Base-by-base conservation (phyloP, 495 filamentous ascomycete genomes). In the Astrothelium macrocarpum region DNA sequence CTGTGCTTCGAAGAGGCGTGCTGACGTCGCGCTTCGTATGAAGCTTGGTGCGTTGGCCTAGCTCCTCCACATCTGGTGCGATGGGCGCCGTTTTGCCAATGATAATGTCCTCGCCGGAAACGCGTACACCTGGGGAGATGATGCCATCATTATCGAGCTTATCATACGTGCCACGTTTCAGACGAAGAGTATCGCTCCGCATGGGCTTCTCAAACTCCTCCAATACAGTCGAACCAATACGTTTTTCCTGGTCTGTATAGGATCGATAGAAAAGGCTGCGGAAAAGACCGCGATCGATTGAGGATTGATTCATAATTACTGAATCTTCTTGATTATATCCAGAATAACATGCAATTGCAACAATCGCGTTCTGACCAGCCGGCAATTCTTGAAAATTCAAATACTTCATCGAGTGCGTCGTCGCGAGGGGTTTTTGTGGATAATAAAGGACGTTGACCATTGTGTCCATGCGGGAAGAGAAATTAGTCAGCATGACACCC, bases 311-410 rank as follows among this genome's bases (percentile, higher is more conserved):
- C 95, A 99, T 97, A 68, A 99, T 95, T 60, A 99, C 94, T 26
- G 94, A 97, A 84, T 99, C 94, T 90, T 99, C 94, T 75, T 97
- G 95, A 74, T 99, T 97, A 81, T 97, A 99, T n/a, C 94, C 94
- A 18, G 91, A 96, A 77, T 97, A 99, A 74, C 88, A 91, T 53
- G 89, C 83, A 79, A 99, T 97, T 39, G 95, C 94, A 14, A 99
- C 94, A 69, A 99, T 97, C 25, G 94, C 94, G 69, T 99, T 99
- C 76, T 99, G 94, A 7, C 94, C 94, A 29, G 94, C 94, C 1
- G 94, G 94, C 61, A 99, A 78, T 75, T 99, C 95, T 70, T 94
- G 84, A 84, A 97, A 99, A 65, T 95, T 96, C 67, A 99, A 79
- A 76, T 90, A 97, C 74, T 99, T 94, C 95, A 99, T 99, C 1